Conservation (phyloP, 2,329 filamentous ascomycete genomes). For the Trichoderma hamatum region DNA sequence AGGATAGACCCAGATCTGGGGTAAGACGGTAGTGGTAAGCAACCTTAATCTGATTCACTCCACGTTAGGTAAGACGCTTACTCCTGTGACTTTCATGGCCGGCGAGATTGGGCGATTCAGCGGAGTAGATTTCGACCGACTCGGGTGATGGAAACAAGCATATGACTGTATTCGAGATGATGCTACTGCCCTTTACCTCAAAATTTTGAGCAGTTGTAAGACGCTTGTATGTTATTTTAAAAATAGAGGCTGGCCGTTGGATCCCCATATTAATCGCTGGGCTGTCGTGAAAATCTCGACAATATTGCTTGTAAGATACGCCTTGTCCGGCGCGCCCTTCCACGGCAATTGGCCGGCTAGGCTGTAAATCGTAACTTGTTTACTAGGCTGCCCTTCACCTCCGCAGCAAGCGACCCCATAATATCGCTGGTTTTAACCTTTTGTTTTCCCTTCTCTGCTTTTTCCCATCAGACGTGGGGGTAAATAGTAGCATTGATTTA, state of each 20-base stretch:
- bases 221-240: background rate
- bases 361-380: background rate
- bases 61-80: constrained; percentile 25
- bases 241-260: background rate
- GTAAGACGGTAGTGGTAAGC: background rate
- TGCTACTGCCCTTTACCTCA: background rate
- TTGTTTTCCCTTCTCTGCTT: background rate
- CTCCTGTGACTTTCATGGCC: constrained; percentile 40
- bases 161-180: too few relatives aligned
- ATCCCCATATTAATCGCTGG: background rate
- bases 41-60: background rate
- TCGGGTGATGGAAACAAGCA: background rate
- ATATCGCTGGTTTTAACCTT: background rate
- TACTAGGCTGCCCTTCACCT: background rate
- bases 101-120: background rate
- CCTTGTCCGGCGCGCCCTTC: constrained; percentile 20
- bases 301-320: background rate
- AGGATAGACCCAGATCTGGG: constrained; percentile 68
- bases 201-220: background rate
- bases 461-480: background rate
- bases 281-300: background rate
- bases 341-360: background rate
- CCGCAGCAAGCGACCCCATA: background rate
- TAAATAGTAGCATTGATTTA: background rate
- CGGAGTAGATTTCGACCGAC: background rate